Percentiles rank a stretch among this genome's conserved stretches.
Evolutionary conservation across 1,284 basidiomycete genomes (phyloP).

Genomic region (Cystobasidiaceae sp.): DNA sequence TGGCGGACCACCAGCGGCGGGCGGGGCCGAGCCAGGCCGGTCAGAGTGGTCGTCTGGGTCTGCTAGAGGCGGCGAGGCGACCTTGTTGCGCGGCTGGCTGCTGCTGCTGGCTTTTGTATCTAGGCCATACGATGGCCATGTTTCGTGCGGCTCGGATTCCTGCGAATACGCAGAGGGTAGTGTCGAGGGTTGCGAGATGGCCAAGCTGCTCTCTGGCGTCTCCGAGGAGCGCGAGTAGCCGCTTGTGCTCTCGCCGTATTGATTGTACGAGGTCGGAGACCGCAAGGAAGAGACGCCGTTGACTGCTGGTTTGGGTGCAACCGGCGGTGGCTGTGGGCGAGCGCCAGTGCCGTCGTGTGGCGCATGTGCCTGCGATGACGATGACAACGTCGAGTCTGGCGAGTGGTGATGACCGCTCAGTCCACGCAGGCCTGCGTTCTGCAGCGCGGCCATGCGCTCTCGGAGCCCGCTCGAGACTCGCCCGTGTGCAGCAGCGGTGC

Average conservation of each 20-base stretch:
- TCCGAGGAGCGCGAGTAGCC: too few species aligned
- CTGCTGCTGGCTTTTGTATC: neutral
- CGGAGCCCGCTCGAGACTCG: slow-evolving; percentile 11
- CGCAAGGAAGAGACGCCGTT: too few species aligned
- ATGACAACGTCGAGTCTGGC: neutral
- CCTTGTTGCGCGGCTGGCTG: neutral
- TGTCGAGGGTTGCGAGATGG: slow-evolving; percentile 1
- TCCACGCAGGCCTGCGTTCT: slow-evolving; percentile 27
- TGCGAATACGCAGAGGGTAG: slow-evolving; percentile 6
- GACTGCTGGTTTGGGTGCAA: slow-evolving; percentile 17
- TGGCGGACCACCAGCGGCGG: neutral
- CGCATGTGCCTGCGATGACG: neutral
- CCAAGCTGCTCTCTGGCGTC: too few species aligned
- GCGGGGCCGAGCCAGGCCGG: slow-evolving; percentile 1
- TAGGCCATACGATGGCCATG: slow-evolving; percentile 1
- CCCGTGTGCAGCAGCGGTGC: neutral
- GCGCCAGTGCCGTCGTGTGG: neutral
- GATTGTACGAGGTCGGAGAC: too few species aligned
- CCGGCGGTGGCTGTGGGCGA: neutral
- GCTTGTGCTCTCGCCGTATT: too few species aligned
- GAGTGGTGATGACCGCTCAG: neutral
- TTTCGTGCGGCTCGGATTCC: neutral
- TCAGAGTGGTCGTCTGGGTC: neutral
- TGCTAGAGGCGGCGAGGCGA: neutral
- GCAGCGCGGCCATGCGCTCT: slow-evolving; percentile 26